These are phyloP conservation scores for Amaranthus palmeri DNA, from an alignment of 148 eudicot species.

Conservation along the genomic window DNA sequence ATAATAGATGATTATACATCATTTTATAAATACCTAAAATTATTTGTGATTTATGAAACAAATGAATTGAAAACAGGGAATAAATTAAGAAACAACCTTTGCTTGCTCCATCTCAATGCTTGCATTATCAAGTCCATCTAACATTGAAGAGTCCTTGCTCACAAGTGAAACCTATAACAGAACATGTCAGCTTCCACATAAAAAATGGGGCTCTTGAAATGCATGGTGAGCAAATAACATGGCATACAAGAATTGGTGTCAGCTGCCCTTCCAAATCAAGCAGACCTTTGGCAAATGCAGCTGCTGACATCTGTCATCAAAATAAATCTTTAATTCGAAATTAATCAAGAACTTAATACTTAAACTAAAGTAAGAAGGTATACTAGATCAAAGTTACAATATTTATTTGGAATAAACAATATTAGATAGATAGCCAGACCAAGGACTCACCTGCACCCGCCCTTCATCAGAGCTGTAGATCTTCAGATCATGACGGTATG, in stretches of 20 bases:
- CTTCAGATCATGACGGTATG: constrained; percentile 96
- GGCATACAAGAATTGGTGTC: constrained; percentile 85
- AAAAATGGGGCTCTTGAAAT: constrained; percentile 2
- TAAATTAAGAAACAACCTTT: constrained; percentile 46
- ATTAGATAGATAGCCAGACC: background rate
- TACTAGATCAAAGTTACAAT: background rate
- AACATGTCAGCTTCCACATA: constrained; percentile 18
- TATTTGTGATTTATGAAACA: background rate
- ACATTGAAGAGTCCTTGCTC: constrained; percentile 98
- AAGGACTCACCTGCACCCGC: constrained; percentile 74
- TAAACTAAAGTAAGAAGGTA: background rate
- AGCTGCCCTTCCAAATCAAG: constrained; percentile 97
- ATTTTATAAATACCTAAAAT: no score
- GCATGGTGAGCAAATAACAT: constrained; percentile 3
- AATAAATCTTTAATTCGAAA: background rate
- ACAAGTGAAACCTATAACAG: constrained; percentile 87
- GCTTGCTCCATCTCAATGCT: constrained; percentile 93
- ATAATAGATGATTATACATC: no score
- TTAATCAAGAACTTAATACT: background rate
- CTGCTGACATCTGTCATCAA: constrained; percentile 89
- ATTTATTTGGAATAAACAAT: background rate
- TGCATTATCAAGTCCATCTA: constrained; percentile 98
- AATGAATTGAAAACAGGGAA: background rate
- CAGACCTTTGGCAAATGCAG: constrained; percentile 99
- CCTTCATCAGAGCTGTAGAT: constrained; percentile 99